Evolutionary conservation across 345 rosid species (phyloP), one percentile per base, ranked within the genome.

Genomic region (Ailanthus altissimus): DNA sequence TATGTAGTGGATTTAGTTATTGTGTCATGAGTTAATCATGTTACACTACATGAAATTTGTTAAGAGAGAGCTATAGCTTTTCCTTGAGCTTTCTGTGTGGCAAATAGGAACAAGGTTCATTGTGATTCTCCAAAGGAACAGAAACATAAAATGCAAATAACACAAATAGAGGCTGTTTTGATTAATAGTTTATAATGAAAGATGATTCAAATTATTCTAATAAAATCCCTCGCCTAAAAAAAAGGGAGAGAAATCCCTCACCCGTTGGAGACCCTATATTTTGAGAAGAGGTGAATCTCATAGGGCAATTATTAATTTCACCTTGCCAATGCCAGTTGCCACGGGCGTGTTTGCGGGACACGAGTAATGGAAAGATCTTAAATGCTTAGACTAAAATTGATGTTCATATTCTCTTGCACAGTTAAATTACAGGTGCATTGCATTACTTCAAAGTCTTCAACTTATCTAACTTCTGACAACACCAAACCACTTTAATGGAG

Each of bases 381-480:
- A 58, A 77, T 69, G 74, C 74, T 68, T 69, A 28, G n/a, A 40
- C 16, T 20, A 50, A 38, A 76, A 18, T 21, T 26, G 14, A 6
- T 25, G 14, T 12, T 20, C 16, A 4, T 3, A 50, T 50, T 9
- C 46, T 5, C 49, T 10, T 18, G 7, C 46, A 12, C 1, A 0
- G 18, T 20, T 25, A 38, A 21, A 59, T 67, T 20, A 12, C 43
- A 20, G 15, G 12, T 16, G 60, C 20, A 18, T 45, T 0, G 40
- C n/a, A 18, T 64, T 66, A 49, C 53, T 13, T 50, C 20, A 32
- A 0, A 43, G 18, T n/a, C 20, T 16, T 43, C 16, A 28, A 53
- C 56, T 66, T 58, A 83, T 80, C 88, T 50, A 82, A 83, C 84
- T 60, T 65, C 90, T 85, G 92, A 80, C 88, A 80, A 70, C 49